These are phyloP conservation scores for Candida sithepensis DNA, from an alignment of 805 yeast species.

Conservation along the genomic window DNA sequence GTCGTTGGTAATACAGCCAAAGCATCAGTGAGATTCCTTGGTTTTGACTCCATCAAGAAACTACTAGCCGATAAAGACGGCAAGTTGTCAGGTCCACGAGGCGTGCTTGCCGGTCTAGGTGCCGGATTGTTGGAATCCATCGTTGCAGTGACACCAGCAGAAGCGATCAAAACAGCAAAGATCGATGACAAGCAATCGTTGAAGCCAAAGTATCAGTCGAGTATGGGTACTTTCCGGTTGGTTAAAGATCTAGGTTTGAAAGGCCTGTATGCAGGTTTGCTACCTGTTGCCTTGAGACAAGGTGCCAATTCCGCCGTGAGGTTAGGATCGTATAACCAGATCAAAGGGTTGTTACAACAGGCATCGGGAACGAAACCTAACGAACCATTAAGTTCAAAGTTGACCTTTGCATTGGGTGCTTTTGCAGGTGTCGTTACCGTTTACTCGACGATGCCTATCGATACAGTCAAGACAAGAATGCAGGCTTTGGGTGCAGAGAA, in stretches of 20 bases:
- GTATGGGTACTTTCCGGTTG: conserved; percentile 63
- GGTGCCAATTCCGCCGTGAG: conserved; percentile 95
- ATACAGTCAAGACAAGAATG: conserved; percentile 95
- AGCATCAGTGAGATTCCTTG: conserved; percentile 92
- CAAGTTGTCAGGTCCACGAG: conserved; percentile 82
- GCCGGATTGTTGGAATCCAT: conserved; percentile 93
- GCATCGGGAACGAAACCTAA: conserved; percentile 62
- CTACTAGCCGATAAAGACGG: conserved; percentile 79
- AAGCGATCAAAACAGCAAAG: conserved; percentile 91
- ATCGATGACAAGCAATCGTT: conserved; percentile 85
- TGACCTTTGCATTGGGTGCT: conserved; percentile 88
- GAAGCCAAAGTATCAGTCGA: conserved; percentile 72
- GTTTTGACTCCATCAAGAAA: conserved; percentile 83
- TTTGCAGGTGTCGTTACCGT: conserved; percentile 88
- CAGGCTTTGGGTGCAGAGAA: conserved; percentile 80
- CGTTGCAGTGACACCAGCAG: conserved; percentile 94
- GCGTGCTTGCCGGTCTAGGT: conserved; percentile 95
- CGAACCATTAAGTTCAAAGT: conserved; percentile 69
- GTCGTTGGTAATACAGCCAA: conserved; percentile 95
- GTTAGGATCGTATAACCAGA: conserved; percentile 86
- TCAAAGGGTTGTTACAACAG: conserved; percentile 74
- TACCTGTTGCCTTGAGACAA: conserved; percentile 93
- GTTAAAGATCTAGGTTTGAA: conserved; percentile 73
- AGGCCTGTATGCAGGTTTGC: conserved; percentile 83
- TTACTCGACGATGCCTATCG: conserved; percentile 92